These are phyloP conservation scores for Helicostylum pulchrum DNA, from an alignment of 192 early-diverging fungal genomes.

Conservation along the genomic window DNA sequence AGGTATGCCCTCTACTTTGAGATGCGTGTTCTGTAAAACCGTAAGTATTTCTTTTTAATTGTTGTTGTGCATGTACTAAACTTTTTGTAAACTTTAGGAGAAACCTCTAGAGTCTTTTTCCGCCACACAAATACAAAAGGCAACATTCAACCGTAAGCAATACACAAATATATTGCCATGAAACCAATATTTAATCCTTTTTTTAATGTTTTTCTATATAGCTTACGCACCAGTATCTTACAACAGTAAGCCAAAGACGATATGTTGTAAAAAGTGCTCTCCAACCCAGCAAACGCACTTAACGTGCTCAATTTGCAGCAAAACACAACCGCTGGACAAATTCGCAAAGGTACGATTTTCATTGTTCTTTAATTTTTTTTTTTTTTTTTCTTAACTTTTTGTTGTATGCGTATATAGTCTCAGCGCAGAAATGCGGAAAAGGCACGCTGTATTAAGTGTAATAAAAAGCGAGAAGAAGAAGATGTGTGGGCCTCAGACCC, in stretches of 20 bases:
- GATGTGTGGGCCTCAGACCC: slow-evolving; percentile 35
- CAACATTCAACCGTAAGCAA: slow-evolving; percentile 36
- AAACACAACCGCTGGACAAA: slow-evolving; percentile 23
- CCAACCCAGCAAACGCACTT: slow-evolving; percentile 24
- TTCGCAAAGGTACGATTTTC: slow-evolving; percentile 39
- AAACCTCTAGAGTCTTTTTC: slow-evolving; percentile 39
- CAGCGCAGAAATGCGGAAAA: slow-evolving; percentile 44
- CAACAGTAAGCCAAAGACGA: slow-evolving; percentile 33
- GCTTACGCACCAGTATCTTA: slow-evolving; percentile 32
- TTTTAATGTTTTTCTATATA: neutral
- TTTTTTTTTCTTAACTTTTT: too few species aligned
- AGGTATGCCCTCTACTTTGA: neutral
- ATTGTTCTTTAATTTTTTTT: too few species aligned
- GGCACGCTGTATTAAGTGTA: slow-evolving; percentile 38
- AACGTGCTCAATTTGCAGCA: slow-evolving; percentile 43
- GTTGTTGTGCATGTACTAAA: neutral
- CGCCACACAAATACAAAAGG: slow-evolving; percentile 39
- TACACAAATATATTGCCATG: neutral
- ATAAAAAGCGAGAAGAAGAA: slow-evolving; percentile 40
- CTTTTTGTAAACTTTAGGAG: slow-evolving; percentile 13
- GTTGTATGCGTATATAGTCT: slow-evolving; percentile 17
- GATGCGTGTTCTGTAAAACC: slow-evolving; percentile 18
- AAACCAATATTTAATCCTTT: neutral
- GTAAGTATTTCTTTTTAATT: slow-evolving; percentile 2
- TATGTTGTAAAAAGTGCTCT: slow-evolving; percentile 43